Conservation (phyloP, 2,329 filamentous ascomycete species). For the Aspergillus transmontanensis region DNA sequence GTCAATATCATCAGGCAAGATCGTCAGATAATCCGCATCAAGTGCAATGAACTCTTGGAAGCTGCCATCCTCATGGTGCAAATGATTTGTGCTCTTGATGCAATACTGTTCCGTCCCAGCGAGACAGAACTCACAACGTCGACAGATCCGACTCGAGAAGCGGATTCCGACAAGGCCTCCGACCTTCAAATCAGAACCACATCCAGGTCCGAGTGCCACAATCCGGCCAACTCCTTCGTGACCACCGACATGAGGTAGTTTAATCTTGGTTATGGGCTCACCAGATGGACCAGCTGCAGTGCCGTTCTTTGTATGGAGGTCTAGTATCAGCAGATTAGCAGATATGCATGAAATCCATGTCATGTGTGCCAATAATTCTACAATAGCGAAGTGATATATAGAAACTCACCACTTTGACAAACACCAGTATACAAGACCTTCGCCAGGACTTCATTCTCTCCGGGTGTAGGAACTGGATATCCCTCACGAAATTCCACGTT, state of each 20-base stretch:
- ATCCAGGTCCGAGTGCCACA: slow-evolving; percentile 42
- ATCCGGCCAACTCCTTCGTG: slow-evolving; percentile 51
- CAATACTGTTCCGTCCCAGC: slow-evolving; percentile 46
- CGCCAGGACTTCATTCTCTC: slow-evolving; percentile 47
- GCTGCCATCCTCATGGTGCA: slow-evolving; percentile 51
- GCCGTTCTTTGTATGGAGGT: slow-evolving; percentile 45
- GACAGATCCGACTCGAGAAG: slow-evolving; percentile 46
- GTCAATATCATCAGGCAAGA: slow-evolving; percentile 48
- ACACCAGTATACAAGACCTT: slow-evolving; percentile 50
- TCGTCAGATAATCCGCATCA: slow-evolving; percentile 48
- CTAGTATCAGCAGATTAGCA: slow-evolving; percentile 20
- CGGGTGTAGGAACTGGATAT: slow-evolving; percentile 45
- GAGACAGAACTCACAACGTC: slow-evolving; percentile 49
- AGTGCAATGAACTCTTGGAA: slow-evolving; percentile 50
- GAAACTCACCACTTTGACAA: slow-evolving; percentile 45
- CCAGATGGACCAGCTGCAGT: slow-evolving; percentile 43
- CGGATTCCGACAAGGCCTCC: slow-evolving; percentile 48
- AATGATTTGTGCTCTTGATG: slow-evolving; percentile 45
- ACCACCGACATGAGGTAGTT: slow-evolving; percentile 49
- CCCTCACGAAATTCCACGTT: slow-evolving; percentile 43
- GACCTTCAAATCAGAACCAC: slow-evolving; percentile 37
- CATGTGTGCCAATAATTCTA: too few relatives aligned
- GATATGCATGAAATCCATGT: background rate
- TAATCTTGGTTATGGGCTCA: slow-evolving; percentile 47
- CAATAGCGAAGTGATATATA: background rate